These are phyloP conservation scores for Neoscytalidium dimidiatum DNA, from an alignment of 2,329 filamentous ascomycete genomes.

Conservation along the genomic window DNA sequence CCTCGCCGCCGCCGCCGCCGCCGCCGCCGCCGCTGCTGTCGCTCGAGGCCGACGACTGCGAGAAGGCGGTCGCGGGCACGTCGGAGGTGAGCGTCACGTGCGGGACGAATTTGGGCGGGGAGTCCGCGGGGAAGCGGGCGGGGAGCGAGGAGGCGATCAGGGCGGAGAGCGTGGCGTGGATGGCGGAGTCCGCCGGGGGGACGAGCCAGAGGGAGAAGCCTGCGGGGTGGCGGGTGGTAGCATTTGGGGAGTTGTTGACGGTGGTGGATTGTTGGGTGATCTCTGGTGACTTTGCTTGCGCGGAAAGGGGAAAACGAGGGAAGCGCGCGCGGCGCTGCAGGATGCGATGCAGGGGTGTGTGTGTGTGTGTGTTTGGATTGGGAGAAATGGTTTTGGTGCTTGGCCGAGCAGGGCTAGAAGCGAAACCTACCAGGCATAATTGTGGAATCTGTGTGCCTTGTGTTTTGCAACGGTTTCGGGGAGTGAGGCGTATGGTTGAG, in stretches of 20 bases:
- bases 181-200: conserved; percentile 36
- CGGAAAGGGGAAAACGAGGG: background rate
- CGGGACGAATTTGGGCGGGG: conserved; percentile 38
- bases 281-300: background rate
- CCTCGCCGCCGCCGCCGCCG: too few species aligned
- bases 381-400: too few species aligned
- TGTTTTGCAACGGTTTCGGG: background rate
- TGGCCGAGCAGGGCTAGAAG: background rate
- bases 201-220: conserved; percentile 48
- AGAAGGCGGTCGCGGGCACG: conserved; percentile 30
- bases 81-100: conserved; percentile 46
- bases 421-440: background rate
- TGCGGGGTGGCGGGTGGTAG: conserved; percentile 16
- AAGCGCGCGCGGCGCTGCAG: background rate
- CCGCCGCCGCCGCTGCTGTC: too few species aligned
- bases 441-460: background rate
- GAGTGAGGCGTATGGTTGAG: background rate
- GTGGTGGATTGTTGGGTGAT: background rate
- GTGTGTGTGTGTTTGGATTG: too few species aligned
- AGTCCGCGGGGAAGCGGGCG: conserved; percentile 31
- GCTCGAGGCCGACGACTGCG: background rate
- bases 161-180: conserved; percentile 32
- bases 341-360: background rate
- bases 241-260: background rate
- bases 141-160: conserved; percentile 37